Evolutionary conservation across 2,329 filamentous ascomycete genomes (phyloP), one percentile per base, ranked within the genome.

Genomic region (Xylaria sp.): DNA sequence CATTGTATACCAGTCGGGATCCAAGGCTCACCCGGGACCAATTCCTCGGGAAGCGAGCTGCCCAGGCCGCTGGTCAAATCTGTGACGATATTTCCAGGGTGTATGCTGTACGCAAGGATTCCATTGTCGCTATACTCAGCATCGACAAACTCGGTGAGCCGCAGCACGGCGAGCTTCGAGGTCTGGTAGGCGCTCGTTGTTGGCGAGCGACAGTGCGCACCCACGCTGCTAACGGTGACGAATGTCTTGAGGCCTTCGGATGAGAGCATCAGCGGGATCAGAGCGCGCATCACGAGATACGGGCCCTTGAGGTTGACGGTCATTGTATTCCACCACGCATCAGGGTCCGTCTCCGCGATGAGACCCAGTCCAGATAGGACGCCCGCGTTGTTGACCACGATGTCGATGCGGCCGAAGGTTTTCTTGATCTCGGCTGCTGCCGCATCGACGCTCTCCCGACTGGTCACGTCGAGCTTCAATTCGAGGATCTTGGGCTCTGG

Each of bases 271-370:
- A 82, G 67, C 1, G 81, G 80, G 7, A 85, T 65, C 41, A 84
- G 81, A 0, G 78, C 74, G n/a, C 78, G 76, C 4, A 77, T 72
- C 10, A 80, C 68, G 1, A 83, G 72, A 65, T 80, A 84, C 0
- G 76, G 69, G 0, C 83, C 84, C 17, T 77, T 75, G 11, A 85
- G 44, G 66, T 85, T 86, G 40, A 83, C 74, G 47, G 81, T 77
- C 70, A 77, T 80, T 0, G 76, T 77, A 19, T 75, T 71, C 75
- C 73, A 76, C 76, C 76, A 79, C 1, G 62, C 65, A 0, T 73
- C 73, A 5, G 72, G 68, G 27, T 76, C 68, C 8, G 55, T 68
- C 4, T 75, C 71, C 2, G 66, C 55, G 27, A 77, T 66, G 13
- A 15, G 23, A 6, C 43, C 54, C 1, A 1, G 2, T 4, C 35